Percentiles rank a stretch among this genome's conserved stretches.
These are phyloP conservation scores for Eragrostis curvula DNA, from an alignment of 176 grass and related monocot species.

Conservation along the genomic window DNA sequence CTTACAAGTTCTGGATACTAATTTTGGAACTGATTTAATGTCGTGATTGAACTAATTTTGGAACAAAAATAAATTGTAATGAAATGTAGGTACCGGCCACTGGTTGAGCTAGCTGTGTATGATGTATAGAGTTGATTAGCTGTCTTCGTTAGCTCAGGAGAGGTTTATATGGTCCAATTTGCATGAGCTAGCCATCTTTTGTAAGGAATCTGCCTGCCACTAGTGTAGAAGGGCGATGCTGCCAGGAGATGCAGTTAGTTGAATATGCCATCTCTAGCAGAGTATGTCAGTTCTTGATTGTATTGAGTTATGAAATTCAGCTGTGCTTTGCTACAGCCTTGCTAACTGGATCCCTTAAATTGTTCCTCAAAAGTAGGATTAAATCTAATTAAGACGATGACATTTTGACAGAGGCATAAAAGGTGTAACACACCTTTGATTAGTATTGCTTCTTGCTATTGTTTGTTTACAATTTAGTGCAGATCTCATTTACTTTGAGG, in stretches of 20 bases:
- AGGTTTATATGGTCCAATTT: background rate
- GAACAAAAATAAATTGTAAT: background rate
- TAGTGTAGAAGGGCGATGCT: background rate
- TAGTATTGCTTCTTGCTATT: background rate
- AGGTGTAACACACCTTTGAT: background rate
- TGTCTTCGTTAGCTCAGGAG: background rate
- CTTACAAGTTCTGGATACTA: slow-evolving; percentile 10
- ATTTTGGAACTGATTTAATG: too few species aligned
- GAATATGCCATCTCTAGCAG: too few species aligned
- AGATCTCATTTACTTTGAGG: background rate
- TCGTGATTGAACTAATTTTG: too few species aligned
- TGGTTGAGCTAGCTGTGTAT: background rate
- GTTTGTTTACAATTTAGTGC: background rate
- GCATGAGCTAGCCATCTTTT: background rate
- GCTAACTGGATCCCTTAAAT: background rate
- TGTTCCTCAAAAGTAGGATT: background rate
- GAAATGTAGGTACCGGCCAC: background rate
- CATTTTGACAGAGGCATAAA: background rate
- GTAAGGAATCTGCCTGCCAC: background rate
- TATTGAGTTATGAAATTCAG: background rate
- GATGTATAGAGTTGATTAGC: background rate
- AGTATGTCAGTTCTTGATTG: background rate
- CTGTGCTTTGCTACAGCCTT: background rate
- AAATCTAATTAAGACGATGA: background rate
- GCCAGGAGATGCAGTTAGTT: background rate